Percentiles rank a stretch among this genome's conserved stretches.
Conservation (phyloP, 495 filamentous ascomycete genomes). For the Trichocladium antarcticum region DNA sequence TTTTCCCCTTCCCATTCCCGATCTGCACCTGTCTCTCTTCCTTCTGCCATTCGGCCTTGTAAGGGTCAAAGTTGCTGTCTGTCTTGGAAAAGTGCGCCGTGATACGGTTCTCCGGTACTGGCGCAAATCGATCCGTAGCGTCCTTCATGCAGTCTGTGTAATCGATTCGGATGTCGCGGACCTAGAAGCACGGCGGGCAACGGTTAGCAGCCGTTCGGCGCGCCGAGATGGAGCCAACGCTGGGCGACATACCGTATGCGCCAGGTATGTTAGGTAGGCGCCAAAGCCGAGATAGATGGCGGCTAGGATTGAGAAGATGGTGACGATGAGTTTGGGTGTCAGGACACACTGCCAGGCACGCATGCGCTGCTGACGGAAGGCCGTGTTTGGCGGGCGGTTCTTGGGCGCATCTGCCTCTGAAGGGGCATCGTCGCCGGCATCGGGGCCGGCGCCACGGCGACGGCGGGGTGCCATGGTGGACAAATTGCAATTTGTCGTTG, state of each 20-base stretch:
- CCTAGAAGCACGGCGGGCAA: constrained; percentile 42
- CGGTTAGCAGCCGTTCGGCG: constrained; percentile 7
- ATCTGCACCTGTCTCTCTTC: constrained; percentile 4
- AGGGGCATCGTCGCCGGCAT: constrained; percentile 16
- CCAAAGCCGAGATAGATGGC: constrained; percentile 29
- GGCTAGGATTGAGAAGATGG: constrained; percentile 27
- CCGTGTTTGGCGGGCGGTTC: constrained; percentile 29
- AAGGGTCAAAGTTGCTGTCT: constrained; percentile 19
- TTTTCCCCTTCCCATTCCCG: constrained; percentile 9
- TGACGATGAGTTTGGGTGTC: constrained; percentile 30
- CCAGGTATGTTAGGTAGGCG: constrained; percentile 26
- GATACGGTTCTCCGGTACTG: constrained; percentile 47
- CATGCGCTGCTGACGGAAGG: constrained; percentile 31
- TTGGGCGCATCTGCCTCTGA: constrained; percentile 21
- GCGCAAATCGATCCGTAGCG: constrained; percentile 22
- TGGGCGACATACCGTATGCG: constrained; percentile 20
- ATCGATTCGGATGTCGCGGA: constrained; percentile 82
- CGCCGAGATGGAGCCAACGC: background rate
- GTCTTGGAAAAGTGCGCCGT: constrained; percentile 53
- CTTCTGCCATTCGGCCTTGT: constrained; percentile 24
- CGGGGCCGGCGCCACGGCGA: constrained; percentile 22
- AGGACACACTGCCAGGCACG: constrained; percentile 31
- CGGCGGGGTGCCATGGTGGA: constrained; percentile 27
- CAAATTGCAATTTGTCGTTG: constrained; percentile 1
- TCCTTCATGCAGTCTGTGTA: constrained; percentile 67